These are phyloP conservation scores for Pyropia haitanensis DNA, from an alignment of 23 red algal genomes.

Conservation along the genomic window DNA sequence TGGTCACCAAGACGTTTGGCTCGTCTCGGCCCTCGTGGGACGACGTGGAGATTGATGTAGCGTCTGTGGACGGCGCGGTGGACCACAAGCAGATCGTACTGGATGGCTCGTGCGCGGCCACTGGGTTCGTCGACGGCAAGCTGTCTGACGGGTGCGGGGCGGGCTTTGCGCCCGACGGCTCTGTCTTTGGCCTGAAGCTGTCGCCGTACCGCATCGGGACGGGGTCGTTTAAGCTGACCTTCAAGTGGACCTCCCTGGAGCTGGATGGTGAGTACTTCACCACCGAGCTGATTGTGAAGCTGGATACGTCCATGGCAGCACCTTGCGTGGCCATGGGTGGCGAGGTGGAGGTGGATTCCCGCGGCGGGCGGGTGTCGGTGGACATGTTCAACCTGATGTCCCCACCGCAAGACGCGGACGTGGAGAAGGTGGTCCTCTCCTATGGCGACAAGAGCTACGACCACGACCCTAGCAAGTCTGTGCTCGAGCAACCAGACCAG, in stretches of 20 bases:
- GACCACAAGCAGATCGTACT: too few species aligned
- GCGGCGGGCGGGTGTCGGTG: slow-evolving; percentile 19
- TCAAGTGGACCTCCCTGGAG: slow-evolving; percentile 20
- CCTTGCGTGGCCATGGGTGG: slow-evolving; percentile 28
- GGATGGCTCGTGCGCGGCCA: too few species aligned
- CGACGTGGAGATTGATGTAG: too few species aligned
- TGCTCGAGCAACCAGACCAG: slow-evolving; percentile 22
- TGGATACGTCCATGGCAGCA: slow-evolving; percentile 6
- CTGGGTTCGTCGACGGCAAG: too few species aligned
- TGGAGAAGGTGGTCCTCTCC: slow-evolving; percentile 14
- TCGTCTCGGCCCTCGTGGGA: too few species aligned
- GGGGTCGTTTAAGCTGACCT: slow-evolving; percentile 17
- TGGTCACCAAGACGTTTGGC: too few species aligned
- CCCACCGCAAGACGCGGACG: background rate
- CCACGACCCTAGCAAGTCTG: slow-evolving; percentile 19
- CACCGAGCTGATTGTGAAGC: slow-evolving; percentile 29
- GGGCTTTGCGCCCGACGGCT: too few species aligned
- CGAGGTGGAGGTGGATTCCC: background rate
- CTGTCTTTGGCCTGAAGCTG: slow-evolving; percentile 15
- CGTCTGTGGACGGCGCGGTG: too few species aligned
- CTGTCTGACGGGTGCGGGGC: too few species aligned
- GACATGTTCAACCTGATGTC: slow-evolving; percentile 32
- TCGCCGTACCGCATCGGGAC: slow-evolving; percentile 7
- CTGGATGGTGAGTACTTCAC: slow-evolving; percentile 26
- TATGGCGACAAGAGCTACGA: slow-evolving; percentile 4